Evolutionary conservation across 345 rosid genomes (phyloP), one percentile per base, ranked within the genome.

Genomic region (Sonneratia alba): DNA sequence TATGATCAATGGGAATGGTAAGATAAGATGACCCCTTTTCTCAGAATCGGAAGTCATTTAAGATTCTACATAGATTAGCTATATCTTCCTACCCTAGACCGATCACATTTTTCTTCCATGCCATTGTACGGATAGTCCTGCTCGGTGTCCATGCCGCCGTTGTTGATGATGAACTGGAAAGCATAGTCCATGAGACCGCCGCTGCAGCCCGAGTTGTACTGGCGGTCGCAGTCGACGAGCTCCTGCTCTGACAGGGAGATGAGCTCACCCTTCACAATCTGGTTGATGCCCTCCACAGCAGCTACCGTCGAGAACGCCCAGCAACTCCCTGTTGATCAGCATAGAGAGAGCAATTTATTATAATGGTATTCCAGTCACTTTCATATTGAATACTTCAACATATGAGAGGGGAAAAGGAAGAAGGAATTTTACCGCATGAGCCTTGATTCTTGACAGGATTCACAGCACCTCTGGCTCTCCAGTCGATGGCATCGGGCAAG

Each of bases 101-200:
- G 71, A 70, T 87, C 93, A 65, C 96, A 92, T 57, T 68, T 79
- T 66, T 87, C 82, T 51, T 89, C 86, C 56, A 82, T 82, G 84
- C 80, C 94, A 38, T 74, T 43, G 78, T 89, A 91, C 27, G 97
- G 97, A 71, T 93, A 93, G 76, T 89, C 97, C 66, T 78, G 88
- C 75, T 91, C 97, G 27, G 84, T 77, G 73, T 85, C 93, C 22
- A 93, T 85, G 49, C 98, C 98, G 16, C 97, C 92, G 36, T 82
- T 87, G 24, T 84, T 72, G 67, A 82, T 84, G 71, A 93, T 89
- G 79, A 83, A 93, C 73, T 86, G 77, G 71, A 89, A 89, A 47
- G 91, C 98, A 71, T 90, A 84, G 75, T 92, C 98, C 97, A 93
- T 90, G 15, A 91, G 87, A 73, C 98, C 98, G 45, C 98, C 98